Evolutionary conservation across 805 yeast species (phyloP).

Genomic region (Candida maesae): DNA sequence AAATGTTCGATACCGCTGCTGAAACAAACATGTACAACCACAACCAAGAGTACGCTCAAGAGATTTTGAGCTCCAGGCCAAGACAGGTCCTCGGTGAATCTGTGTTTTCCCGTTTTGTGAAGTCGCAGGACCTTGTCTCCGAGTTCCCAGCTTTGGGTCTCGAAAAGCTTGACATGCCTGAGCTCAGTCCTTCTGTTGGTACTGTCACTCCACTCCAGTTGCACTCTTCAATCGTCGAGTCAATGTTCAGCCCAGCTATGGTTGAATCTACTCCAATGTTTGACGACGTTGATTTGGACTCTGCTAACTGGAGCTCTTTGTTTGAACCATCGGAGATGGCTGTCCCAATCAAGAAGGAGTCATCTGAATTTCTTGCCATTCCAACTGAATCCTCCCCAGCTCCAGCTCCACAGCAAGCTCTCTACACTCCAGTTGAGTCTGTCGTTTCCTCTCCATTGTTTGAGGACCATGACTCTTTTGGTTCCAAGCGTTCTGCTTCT

Average conservation of each 20-base stretch:
- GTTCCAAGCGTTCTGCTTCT: conserved; percentile 23
- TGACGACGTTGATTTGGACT: conserved; percentile 32
- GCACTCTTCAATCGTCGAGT: conserved; percentile 63
- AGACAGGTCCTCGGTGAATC: conserved; percentile 29
- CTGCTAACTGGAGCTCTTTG: conserved; percentile 60
- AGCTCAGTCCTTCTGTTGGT: conserved; percentile 26
- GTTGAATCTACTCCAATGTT: conserved; percentile 64
- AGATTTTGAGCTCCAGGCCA: conserved; percentile 20
- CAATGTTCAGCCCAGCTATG: conserved; percentile 35
- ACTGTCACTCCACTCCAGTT: conserved; percentile 49
- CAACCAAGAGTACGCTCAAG: conserved; percentile 4
- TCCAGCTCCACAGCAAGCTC: not conserved
- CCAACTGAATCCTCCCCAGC: not conserved
- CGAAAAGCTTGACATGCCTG: conserved; percentile 22
- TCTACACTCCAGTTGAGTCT: not conserved
- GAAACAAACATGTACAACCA: conserved; percentile 14
- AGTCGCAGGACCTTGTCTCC: conserved; percentile 15
- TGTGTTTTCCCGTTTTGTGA: conserved; percentile 25
- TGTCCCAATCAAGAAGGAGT: conserved; percentile 12
- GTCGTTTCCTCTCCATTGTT: conserved; percentile 9
- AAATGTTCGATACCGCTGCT: conserved; percentile 24
- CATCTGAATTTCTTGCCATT: not conserved
- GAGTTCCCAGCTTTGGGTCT: conserved; percentile 22
- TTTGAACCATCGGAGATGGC: conserved; percentile 39
- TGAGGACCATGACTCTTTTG: conserved; percentile 1